phyloP scores from a whole-genome alignment of 495 filamentous ascomycete species.

The Rhizodiscina lignyota region DNA sequence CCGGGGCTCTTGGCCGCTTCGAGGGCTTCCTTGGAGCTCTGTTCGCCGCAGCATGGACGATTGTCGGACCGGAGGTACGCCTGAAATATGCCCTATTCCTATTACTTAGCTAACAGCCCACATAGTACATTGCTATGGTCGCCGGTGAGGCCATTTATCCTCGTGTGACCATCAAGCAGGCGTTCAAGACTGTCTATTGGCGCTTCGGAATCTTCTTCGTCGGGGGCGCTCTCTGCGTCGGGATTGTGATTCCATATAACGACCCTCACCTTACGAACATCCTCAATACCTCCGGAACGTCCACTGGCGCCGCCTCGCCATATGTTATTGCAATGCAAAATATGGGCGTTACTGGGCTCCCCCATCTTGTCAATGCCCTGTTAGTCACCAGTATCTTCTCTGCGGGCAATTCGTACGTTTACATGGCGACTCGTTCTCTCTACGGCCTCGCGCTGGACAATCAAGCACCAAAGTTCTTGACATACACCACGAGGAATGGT shows the following conservation, averaged over 20 bases:
- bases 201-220: slow-evolving; percentile 36
- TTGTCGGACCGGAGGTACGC: slow-evolving; percentile 26
- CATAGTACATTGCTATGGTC: slow-evolving; percentile 27
- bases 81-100: no score
- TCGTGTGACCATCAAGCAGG: slow-evolving; percentile 26
- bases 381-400: slow-evolving; percentile 62
- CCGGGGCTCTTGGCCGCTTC: slow-evolving; percentile 25
- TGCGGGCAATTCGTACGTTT: slow-evolving; percentile 74
- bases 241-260: slow-evolving; percentile 28
- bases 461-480: slow-evolving; percentile 47
- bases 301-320: slow-evolving; percentile 47
- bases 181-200: slow-evolving; percentile 33
- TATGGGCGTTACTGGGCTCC: slow-evolving; percentile 46
- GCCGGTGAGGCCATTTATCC: slow-evolving; percentile 27
- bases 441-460: slow-evolving; percentile 56
- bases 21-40: slow-evolving; percentile 28
- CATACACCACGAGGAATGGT: slow-evolving; percentile 40
- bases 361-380: slow-evolving; percentile 67
- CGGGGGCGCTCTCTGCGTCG: slow-evolving; percentile 28
- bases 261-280: slow-evolving; percentile 22
- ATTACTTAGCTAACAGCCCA: no score
- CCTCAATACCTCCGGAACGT: slow-evolving; percentile 16
- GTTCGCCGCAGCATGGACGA: slow-evolving; percentile 17
- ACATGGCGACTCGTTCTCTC: slow-evolving; percentile 59
- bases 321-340: slow-evolving; percentile 83